A percentile compares a stretch with the other conserved stretches of the same genome.
Conservation (phyloP, 2,329 filamentous ascomycete genomes). For the Hypoxylon sp. region DNA sequence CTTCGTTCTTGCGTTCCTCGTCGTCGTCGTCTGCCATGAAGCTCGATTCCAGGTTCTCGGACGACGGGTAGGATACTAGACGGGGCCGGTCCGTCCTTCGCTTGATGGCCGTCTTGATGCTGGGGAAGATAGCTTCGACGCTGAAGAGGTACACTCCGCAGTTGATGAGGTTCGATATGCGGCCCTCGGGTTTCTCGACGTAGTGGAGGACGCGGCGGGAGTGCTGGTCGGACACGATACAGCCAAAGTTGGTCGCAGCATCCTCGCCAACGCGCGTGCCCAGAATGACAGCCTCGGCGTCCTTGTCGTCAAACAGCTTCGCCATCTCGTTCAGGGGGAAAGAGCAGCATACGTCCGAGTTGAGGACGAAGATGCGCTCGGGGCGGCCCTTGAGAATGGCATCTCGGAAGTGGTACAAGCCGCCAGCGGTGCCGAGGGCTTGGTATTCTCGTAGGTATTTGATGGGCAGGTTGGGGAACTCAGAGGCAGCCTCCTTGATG, state of each 20-base stretch:
- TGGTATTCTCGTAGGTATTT: slow-evolving; percentile 98
- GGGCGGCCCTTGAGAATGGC: slow-evolving; percentile 95
- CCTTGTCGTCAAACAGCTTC: slow-evolving; percentile 89
- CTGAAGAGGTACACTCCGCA: slow-evolving; percentile 98
- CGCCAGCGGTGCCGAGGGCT: slow-evolving; percentile 92
- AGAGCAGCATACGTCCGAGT: slow-evolving; percentile 98
- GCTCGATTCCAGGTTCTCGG: slow-evolving; percentile 84
- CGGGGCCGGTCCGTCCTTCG: slow-evolving; percentile 90
- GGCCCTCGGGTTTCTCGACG: slow-evolving; percentile 97
- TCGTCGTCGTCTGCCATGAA: slow-evolving; percentile 74
- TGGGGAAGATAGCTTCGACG: slow-evolving; percentile 94
- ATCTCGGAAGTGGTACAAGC: slow-evolving; percentile 98
- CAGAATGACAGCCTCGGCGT: slow-evolving; percentile 95
- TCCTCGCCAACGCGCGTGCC: slow-evolving; percentile 92
- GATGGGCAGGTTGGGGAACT: slow-evolving; percentile 88
- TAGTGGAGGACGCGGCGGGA: slow-evolving; percentile 97
- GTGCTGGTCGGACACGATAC: slow-evolving; percentile 93
- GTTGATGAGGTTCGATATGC: slow-evolving; percentile 99
- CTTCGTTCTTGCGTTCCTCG: slow-evolving; percentile 78
- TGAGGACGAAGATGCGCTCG: slow-evolving; percentile 95
- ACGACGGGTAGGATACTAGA: slow-evolving; percentile 92
- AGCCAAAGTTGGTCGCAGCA: slow-evolving; percentile 94
- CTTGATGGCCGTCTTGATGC: slow-evolving; percentile 94
- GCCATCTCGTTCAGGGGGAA: slow-evolving; percentile 98
- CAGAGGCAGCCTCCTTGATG: slow-evolving; percentile 86